phyloP scores from a whole-genome alignment of 352 stramenopile genomes.

The Thraustotheca clavata region DNA sequence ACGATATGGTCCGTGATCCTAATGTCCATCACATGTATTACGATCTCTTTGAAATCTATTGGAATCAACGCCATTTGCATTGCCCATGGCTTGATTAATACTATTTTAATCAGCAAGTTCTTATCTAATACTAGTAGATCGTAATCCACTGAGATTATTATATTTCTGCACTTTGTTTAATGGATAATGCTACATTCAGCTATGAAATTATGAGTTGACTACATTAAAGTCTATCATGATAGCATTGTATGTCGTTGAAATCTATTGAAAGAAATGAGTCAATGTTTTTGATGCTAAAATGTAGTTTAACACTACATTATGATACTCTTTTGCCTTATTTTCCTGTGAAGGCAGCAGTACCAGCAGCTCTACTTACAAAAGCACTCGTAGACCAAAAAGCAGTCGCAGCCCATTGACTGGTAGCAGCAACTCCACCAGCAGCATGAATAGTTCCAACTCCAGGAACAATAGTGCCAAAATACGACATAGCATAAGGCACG shows the following conservation, averaged over 20 bases:
- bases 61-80: not conserved
- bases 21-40: not conserved
- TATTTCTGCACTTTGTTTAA: not conserved
- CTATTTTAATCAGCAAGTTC: not conserved
- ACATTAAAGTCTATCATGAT: not conserved
- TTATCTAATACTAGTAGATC: not conserved
- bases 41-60: slow-evolving; percentile 7
- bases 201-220: not conserved
- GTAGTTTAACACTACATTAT: too few species aligned
- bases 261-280: too few species aligned
- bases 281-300: too few species aligned
- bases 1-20: not conserved
- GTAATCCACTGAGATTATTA: not conserved
- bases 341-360: too few species aligned
- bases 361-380: too few species aligned
- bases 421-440: slow-evolving; percentile 21
- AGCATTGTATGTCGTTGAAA: not conserved
- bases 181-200: not conserved
- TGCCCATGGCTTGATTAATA: not conserved
- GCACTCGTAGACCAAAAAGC: not conserved
- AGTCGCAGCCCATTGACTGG: slow-evolving; percentile 13
- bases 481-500: slow-evolving; percentile 21
- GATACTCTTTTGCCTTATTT: too few species aligned
- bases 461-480: slow-evolving; percentile 23
- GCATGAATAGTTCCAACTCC: slow-evolving; percentile 26